Evolutionary conservation across 805 yeast genomes (phyloP), one percentile per base, ranked within the genome.

Genomic region (Ogataea polymorpha): DNA sequence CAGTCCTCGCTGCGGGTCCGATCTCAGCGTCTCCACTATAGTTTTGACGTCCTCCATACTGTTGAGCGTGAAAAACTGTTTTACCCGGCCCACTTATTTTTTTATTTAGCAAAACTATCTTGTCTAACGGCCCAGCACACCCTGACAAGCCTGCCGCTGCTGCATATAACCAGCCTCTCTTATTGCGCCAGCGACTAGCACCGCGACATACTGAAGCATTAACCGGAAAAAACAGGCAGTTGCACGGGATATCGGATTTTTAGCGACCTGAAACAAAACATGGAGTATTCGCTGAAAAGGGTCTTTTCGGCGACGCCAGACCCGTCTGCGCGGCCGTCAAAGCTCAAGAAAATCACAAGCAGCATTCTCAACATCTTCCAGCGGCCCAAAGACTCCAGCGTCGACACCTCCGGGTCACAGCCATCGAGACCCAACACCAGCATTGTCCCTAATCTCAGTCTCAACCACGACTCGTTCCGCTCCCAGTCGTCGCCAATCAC

Each of bases 401-500:
- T 6, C 10, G 11, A 6, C 14, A 7, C 18, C 11, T 25, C 32
- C 21, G 14, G 26, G 11, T 24, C 35, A 8, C 12, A 16, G 26
- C 18, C 6, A 6, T 13, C 23, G 18, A 24, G 35, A 18, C 32
- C 42, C 7, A n/a, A 28, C 26, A 26, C 32, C 27, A 28, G 36
- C 17, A 9, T 23, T 7, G 14, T 18, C 7, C 28, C 28, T 14
- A 31, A 30, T 14, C 31, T 31, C n/a, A 34, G 34, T 17, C 28
- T 34, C 23, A 40, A 35, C 31, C 21, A 23, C 27, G 43, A 34
- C 43, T 40, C 43, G 17, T 40, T 40, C 27, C 35, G 43, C 15
- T 40, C 42, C 12, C 42, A 37, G 24, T 27, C 43, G 13, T 35
- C 44, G 11, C 48, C 53, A 5, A 39, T 59, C 15, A 58, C 61